Conservation (phyloP, 2,329 filamentous ascomycete genomes). For the Aspergillus chevalieri region DNA sequence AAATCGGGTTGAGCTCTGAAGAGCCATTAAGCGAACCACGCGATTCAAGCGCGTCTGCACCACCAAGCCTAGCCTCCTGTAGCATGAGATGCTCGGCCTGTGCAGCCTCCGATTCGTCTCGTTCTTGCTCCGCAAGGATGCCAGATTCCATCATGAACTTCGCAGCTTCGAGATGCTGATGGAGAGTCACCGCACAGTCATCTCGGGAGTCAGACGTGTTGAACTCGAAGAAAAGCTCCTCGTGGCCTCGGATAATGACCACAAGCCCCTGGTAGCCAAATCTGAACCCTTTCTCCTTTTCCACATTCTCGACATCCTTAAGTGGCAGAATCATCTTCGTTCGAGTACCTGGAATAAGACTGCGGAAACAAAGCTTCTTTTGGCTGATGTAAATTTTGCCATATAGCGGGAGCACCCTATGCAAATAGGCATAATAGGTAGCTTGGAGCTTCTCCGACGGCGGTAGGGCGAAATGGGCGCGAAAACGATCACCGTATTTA, state of each 20-base stretch:
- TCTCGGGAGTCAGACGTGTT: constrained; percentile 69
- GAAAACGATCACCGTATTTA: constrained; percentile 63
- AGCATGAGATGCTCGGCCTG: constrained; percentile 75
- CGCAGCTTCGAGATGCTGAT: constrained; percentile 68
- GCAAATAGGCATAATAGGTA: constrained; percentile 87
- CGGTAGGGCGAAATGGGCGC: constrained; percentile 84
- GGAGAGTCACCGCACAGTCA: constrained; percentile 76
- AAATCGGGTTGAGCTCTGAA: constrained; percentile 62
- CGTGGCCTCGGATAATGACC: constrained; percentile 86
- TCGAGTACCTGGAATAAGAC: constrained; percentile 77
- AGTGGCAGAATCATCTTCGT: constrained; percentile 90
- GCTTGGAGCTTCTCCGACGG: constrained; percentile 75
- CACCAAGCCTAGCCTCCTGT: constrained; percentile 60
- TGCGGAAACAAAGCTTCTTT: constrained; percentile 84
- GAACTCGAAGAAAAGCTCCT: constrained; percentile 97
- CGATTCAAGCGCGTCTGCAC: constrained; percentile 24
- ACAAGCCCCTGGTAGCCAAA: constrained; percentile 87
- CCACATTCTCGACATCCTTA: constrained; percentile 84
- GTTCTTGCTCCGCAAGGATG: constrained; percentile 61
- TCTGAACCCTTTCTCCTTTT: constrained; percentile 91
- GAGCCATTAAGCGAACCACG: constrained; percentile 23
- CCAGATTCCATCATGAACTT: constrained; percentile 66
- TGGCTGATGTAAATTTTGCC: constrained; percentile 95
- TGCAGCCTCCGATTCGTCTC: constrained; percentile 65
- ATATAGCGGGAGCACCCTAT: constrained; percentile 83